Percentiles rank a stretch among this genome's conserved stretches.
Conservation (phyloP, 202 grass and related monocot species). For the Carex sylvatica region DNA sequence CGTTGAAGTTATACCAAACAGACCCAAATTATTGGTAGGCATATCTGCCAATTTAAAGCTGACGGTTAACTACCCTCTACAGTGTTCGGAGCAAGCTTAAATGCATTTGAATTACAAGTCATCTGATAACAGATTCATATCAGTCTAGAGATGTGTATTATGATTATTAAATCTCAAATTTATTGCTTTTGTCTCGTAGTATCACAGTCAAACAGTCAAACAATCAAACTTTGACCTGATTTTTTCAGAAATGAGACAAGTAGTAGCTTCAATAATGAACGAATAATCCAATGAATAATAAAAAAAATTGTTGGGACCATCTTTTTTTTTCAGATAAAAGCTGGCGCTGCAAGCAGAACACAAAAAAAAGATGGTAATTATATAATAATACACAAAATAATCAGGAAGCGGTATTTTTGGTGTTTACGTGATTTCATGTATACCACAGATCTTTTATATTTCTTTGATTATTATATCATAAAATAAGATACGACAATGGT, state of each 20-base stretch:
- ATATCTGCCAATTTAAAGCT: conserved; percentile 4
- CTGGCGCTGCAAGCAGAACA: not conserved
- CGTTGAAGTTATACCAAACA: not conserved
- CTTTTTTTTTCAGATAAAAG: not conserved
- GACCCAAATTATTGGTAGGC: not conserved
- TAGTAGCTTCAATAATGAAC: not conserved
- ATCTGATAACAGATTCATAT: not conserved
- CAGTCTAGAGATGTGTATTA: not conserved
- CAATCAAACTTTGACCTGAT: not conserved
- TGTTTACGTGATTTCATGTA: not conserved
- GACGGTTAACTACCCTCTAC: not conserved
- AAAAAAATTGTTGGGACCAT: not conserved
- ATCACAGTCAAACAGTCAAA: not conserved
- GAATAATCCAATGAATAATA: not conserved
- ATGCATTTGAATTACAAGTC: not conserved
- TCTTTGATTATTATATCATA: not conserved
- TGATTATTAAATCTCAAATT: not conserved
- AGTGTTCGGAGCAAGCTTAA: not conserved
- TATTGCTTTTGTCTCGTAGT: not conserved
- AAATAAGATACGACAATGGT: not conserved
- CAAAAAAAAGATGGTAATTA: not conserved
- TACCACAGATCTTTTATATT: not conserved
- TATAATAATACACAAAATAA: not conserved
- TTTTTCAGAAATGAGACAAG: not conserved
- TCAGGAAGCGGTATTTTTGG: not conserved